Evolutionary conservation across 495 filamentous ascomycete species (phyloP).

Genomic region (Tuber magnatum): DNA sequence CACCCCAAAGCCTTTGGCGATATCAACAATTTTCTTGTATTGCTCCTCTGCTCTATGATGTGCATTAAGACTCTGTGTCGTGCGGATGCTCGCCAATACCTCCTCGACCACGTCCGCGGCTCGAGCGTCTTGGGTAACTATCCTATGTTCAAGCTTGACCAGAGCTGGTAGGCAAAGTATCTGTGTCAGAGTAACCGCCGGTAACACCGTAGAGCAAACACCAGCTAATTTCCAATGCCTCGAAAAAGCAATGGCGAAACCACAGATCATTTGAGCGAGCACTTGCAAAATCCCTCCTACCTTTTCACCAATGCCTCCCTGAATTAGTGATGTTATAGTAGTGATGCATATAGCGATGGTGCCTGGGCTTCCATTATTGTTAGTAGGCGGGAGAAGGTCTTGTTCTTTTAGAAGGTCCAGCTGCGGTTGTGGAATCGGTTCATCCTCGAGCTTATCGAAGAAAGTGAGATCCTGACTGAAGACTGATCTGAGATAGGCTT

Average conservation of each 20-base stretch:
- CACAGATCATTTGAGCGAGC: constrained; percentile 46
- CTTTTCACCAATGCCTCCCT: constrained; percentile 60
- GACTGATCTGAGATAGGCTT: constrained; percentile 48
- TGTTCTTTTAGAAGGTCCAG: background rate
- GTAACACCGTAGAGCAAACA: constrained; percentile 49
- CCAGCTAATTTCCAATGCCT: constrained; percentile 51
- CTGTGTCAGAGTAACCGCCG: constrained; percentile 52
- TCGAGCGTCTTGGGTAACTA: constrained; percentile 53
- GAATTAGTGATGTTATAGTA: constrained; percentile 56
- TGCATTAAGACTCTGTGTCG: constrained; percentile 57
- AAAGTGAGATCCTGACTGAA: constrained; percentile 50
- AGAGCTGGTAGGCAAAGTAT: constrained; percentile 50
- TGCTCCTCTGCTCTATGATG: background rate
- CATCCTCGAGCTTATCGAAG: constrained; percentile 44
- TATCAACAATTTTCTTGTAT: background rate
- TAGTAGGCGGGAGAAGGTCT: constrained; percentile 8
- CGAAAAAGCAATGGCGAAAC: constrained; percentile 50
- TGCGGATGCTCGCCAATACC: constrained; percentile 50
- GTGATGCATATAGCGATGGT: constrained; percentile 53
- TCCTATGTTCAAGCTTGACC: constrained; percentile 52
- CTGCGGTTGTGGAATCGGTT: background rate
- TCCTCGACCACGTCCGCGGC: constrained; percentile 57
- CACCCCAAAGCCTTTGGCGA: background rate
- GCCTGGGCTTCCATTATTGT: constrained; percentile 29
- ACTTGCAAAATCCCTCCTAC: constrained; percentile 51